Base-by-base conservation (phyloP, 192 early-diverging fungal genomes). In the Coemansia sp. region DNA sequence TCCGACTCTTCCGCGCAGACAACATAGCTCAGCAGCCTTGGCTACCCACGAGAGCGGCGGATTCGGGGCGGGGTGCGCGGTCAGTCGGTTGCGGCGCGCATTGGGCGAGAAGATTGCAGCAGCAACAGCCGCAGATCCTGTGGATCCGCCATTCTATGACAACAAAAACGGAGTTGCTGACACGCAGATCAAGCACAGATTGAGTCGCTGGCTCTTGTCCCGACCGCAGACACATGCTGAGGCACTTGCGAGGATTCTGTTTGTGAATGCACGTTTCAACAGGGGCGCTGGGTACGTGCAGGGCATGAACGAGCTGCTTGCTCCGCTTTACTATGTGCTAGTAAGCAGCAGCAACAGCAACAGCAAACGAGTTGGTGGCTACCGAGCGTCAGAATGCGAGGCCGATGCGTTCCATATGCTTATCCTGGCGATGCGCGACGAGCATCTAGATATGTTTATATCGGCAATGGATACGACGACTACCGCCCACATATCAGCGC, bases 261-360 rank as follows among this genome's bases (percentile, higher is more conserved):
- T 89, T 60, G 89, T 94, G 39, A 92, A 90, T 72, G 88, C 90
- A 5, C 89, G 91, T 61, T 77, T 93, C 49, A 94, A 94, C 67
- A 89, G 87, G 6, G 93, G 93, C 23, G 85, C 91, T 12, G 89
- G 90, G 3, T 95, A 95, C 67, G 89, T 92, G n/a, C 93, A 95
- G 72, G 93, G 92, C 39, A 93, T 95, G 92, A 94, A 94, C 71
- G 91, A 94, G 69, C 77, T 94, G 48, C 73, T 94, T 19, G 92
- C 87, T 2, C 92, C 93, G 1, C 81, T 93, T 19, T 94, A 93
- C 72, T 93, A 92, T 54, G 87, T 93, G 7, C 77, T 91, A 66
- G 90, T 92, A 86, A 81, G 26, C 85, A 87, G 64, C 19, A 70
- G 21, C 83, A 19, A 4, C 39, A 26, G 38, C 57, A 53, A n/a